Evolutionary conservation across 345 rosid genomes (phyloP).

Genomic region (Brassica rapa): DNA sequence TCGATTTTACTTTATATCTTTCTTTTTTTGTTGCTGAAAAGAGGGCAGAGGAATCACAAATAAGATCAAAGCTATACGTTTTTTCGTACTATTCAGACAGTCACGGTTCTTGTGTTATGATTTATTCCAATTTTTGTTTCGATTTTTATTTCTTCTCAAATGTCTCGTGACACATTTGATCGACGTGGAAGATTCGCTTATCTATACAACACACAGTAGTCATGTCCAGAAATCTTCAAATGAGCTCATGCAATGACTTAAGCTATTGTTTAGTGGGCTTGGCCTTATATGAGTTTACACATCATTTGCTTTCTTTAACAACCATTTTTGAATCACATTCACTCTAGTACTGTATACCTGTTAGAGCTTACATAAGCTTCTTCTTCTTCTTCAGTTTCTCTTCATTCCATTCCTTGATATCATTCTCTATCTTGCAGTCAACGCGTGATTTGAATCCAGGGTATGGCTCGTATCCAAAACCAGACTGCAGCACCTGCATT

Average conservation of each 20-base stretch:
- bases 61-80: background rate
- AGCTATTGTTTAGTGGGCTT: constrained; percentile 9
- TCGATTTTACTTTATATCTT: background rate
- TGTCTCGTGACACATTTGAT: background rate
- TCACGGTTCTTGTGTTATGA: background rate
- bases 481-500: constrained; percentile 56
- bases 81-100: background rate
- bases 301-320: background rate
- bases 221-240: background rate
- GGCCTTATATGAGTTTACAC: background rate
- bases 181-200: constrained; percentile 1
- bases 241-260: background rate
- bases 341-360: background rate
- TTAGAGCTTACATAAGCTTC: constrained; percentile 13
- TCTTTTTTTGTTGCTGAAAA: background rate
- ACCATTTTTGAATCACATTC: background rate
- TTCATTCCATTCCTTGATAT: constrained; percentile 58
- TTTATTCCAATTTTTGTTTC: background rate
- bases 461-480: constrained; percentile 69
- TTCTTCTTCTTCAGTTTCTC: constrained; percentile 43
- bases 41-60: background rate
- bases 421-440: constrained; percentile 50
- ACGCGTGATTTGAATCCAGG: constrained; percentile 65
- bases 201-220: background rate
- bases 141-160: background rate